Conservation (phyloP, 2,329 filamentous ascomycete species). For the Fusarium sp. region DNA sequence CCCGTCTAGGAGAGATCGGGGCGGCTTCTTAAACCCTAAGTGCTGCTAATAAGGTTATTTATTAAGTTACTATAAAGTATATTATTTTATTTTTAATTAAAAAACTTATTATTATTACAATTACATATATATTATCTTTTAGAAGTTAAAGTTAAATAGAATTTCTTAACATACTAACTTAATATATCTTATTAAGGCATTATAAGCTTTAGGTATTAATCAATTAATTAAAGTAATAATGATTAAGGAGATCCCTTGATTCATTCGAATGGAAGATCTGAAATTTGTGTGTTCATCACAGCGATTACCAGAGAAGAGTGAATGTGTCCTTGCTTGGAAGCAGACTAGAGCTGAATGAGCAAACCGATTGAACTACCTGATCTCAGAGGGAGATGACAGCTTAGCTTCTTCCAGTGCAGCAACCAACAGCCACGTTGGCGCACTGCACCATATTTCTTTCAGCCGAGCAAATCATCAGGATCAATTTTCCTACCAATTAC, state of each 20-base stretch:
- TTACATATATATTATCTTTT: no score
- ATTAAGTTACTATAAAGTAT: no score
- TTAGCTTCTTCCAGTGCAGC: neutral
- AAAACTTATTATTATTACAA: no score
- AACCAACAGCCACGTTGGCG: neutral
- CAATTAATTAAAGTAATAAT: neutral
- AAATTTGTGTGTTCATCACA: neutral
- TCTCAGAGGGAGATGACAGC: neutral
- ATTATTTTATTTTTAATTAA: no score
- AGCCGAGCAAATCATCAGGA: neutral
- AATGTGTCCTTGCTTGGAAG: neutral
- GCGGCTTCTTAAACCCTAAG: no score
- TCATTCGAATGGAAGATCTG: neutral
- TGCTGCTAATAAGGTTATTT: no score
- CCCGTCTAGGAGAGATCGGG: no score
- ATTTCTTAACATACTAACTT: no score
- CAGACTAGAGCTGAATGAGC: neutral
- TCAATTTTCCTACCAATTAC: neutral
- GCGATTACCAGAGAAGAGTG: accelerated
- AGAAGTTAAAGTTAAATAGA: no score
- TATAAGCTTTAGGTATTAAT: no score
- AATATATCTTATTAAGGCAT: no score
- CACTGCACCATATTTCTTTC: neutral
- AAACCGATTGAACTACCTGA: no score
- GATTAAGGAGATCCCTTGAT: neutral